phyloP scores from a whole-genome alignment of 1,139 yeast genomes.

The Spencermartinsiella ligniputridi region DNA sequence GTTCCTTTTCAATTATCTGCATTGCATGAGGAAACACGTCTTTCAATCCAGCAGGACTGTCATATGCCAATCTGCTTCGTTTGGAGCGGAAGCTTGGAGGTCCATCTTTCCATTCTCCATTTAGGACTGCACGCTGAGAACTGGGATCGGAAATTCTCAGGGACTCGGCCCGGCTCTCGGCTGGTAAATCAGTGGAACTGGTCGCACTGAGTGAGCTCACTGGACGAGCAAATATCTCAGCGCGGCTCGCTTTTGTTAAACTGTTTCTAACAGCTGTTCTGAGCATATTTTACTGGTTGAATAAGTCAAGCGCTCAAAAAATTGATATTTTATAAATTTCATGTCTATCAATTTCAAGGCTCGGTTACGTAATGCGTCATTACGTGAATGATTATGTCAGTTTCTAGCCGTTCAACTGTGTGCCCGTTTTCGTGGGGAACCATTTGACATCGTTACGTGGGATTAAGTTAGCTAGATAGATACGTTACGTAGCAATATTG shows the following conservation, averaged over 20 bases:
- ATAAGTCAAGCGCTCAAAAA: too few relatives aligned
- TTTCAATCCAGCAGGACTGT: conserved; percentile 63
- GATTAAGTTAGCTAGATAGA: too few relatives aligned
- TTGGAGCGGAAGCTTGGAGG: conserved; percentile 47
- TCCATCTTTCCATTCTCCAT: conserved; percentile 38
- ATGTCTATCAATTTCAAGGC: too few relatives aligned
- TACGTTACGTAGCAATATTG: too few relatives aligned
- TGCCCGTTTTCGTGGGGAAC: too few relatives aligned
- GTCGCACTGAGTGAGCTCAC: neutral
- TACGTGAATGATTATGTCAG: too few relatives aligned
- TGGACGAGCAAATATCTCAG: neutral
- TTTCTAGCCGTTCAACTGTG: too few relatives aligned
- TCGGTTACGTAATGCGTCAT: too few relatives aligned
- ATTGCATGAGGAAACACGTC: conserved; percentile 71
- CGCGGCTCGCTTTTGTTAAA: too few relatives aligned
- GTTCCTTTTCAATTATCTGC: conserved; percentile 50
- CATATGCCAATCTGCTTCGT: conserved; percentile 48
- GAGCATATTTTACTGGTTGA: too few relatives aligned
- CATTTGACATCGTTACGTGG: too few relatives aligned
- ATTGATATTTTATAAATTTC: too few relatives aligned
- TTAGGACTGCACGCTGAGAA: conserved; percentile 32
- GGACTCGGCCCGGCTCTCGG: neutral
- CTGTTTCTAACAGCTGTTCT: neutral
- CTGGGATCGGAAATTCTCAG: conserved; percentile 26
- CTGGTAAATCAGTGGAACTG: neutral